phyloP scores from a whole-genome alignment of 495 filamentous ascomycete species.

The Tuber magnatum region DNA sequence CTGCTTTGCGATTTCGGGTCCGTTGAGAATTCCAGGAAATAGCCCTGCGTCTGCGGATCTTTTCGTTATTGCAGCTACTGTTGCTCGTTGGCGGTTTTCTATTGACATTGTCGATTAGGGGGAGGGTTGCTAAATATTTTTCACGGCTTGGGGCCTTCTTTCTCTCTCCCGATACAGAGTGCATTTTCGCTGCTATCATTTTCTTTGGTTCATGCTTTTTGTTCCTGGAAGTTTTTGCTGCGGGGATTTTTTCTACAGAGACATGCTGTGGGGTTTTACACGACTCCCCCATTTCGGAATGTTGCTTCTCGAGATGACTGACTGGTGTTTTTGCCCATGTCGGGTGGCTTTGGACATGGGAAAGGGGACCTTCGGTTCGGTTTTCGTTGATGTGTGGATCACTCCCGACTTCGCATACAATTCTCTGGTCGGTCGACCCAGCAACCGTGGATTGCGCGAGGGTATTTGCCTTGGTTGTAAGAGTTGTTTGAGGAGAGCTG shows the following conservation, averaged over 20 bases:
- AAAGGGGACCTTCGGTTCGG: slow-evolving; percentile 25
- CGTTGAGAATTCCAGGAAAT: background rate
- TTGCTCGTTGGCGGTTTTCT: background rate
- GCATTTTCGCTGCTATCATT: background rate
- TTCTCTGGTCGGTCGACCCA: slow-evolving; percentile 28
- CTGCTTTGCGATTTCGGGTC: background rate
- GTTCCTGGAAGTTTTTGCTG: background rate
- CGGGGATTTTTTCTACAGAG: background rate
- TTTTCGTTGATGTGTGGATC: slow-evolving; percentile 15
- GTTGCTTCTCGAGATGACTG: background rate
- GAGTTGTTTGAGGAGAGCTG: background rate
- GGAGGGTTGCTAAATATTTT: background rate
- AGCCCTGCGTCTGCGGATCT: background rate
- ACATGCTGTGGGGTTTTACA: background rate
- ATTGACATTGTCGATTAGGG: background rate
- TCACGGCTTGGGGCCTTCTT: background rate
- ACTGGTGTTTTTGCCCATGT: background rate
- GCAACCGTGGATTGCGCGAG: slow-evolving; percentile 29
- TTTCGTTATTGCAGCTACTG: background rate
- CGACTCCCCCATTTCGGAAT: background rate
- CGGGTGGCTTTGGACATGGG: background rate
- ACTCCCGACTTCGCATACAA: slow-evolving; percentile 21
- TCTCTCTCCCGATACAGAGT: background rate
- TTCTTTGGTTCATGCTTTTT: background rate
- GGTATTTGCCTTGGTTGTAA: slow-evolving; percentile 9